Conservation (phyloP, 2,329 filamentous ascomycete species). For the Epichloe gansuensis region DNA sequence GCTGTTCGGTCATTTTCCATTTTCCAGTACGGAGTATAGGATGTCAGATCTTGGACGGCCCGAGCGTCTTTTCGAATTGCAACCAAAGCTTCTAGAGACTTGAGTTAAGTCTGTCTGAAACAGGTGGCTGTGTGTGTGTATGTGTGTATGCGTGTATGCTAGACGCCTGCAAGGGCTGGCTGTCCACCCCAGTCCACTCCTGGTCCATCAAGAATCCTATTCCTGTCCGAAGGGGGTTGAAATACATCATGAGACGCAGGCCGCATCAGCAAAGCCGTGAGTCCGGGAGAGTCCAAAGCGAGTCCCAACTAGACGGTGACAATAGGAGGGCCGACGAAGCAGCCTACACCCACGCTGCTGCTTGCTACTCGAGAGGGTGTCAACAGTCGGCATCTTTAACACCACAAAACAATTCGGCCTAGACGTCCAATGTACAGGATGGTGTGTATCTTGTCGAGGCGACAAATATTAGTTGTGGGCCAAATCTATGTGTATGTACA, state of each 20-base stretch:
- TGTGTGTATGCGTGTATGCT: not conserved
- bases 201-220: constrained; percentile 3
- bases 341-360: not conserved
- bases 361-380: not conserved
- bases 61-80: constrained; percentile 8
- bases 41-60: constrained; percentile 10
- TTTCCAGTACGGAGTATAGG: constrained; percentile 1
- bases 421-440: too few species aligned
- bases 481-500: not conserved
- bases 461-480: not conserved
- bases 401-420: too few species aligned
- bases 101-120: constrained; percentile 10
- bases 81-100: constrained; percentile 6
- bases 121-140: constrained; percentile 8
- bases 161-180: constrained; percentile 3
- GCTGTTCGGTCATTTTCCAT: constrained; percentile 3
- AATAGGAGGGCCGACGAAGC: not conserved
- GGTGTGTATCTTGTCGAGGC: too few species aligned
- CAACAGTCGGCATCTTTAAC: too few species aligned
- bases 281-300: not conserved
- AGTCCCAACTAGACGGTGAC: not conserved
- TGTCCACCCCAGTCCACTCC: constrained; percentile 1
- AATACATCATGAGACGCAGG: constrained; percentile 9
- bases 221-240: constrained; percentile 4
- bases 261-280: constrained; percentile 9